Conservation (phyloP, 1,139 yeast genomes). For the Groenewaldozyma sp. region DNA sequence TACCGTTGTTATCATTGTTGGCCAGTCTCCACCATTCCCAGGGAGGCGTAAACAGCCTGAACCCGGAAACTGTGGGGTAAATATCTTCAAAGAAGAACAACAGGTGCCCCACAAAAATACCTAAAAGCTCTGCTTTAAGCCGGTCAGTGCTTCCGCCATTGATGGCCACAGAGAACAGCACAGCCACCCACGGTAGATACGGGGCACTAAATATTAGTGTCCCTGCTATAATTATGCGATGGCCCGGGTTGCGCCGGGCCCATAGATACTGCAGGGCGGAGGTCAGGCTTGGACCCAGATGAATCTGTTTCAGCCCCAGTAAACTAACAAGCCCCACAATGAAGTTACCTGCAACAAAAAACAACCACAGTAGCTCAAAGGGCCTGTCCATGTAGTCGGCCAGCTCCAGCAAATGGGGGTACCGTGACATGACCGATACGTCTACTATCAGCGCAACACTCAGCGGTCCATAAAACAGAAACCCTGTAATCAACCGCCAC, state of each 20-base stretch:
- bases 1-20: conserved; percentile 6
- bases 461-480: conserved; percentile 36
- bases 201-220: conserved; percentile 34
- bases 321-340: conserved; percentile 27
- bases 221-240: conserved; percentile 33
- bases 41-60: conserved; percentile 29
- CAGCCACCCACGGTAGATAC: conserved; percentile 35
- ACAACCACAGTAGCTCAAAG: conserved; percentile 35
- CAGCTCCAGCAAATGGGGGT: conserved; percentile 37
- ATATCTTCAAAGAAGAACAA: conserved; percentile 36
- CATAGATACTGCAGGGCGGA: conserved; percentile 37
- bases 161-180: conserved; percentile 22
- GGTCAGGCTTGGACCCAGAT: conserved; percentile 33
- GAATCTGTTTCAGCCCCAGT: conserved; percentile 24
- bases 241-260: conserved; percentile 38
- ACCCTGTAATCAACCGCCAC: conserved; percentile 38
- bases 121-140: conserved; percentile 28
- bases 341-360: conserved; percentile 22
- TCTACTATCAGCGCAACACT: conserved; percentile 31
- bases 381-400: conserved; percentile 27
- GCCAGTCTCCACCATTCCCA: conserved; percentile 23
- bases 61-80: conserved; percentile 33
- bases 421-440: conserved; percentile 32
- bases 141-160: conserved; percentile 16
- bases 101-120: conserved; percentile 38